A percentile compares a stretch with the other conserved stretches of the same genome.
These are phyloP conservation scores for Chloris gayana DNA, from an alignment of 176 grass and related monocot species.

Conservation along the genomic window DNA sequence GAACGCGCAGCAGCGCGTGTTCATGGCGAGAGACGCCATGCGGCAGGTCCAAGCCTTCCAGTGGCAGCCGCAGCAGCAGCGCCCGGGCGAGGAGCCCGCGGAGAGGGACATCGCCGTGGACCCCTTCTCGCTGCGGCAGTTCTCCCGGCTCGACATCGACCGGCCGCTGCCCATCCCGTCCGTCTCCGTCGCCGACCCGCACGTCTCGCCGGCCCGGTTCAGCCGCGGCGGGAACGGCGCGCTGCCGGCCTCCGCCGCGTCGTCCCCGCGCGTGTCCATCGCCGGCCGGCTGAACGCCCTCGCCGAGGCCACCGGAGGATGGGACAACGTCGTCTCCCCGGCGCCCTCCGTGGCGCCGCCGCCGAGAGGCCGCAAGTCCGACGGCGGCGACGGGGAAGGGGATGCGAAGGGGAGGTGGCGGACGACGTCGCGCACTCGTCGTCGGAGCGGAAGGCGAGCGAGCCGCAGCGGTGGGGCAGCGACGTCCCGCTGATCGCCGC, in stretches of 20 bases:
- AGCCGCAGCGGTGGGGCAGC: slow-evolving; percentile 48
- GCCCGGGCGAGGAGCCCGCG: slow-evolving; percentile 24
- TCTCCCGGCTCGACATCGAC: slow-evolving; percentile 60
- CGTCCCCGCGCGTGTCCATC: slow-evolving; percentile 10
- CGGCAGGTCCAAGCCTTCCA: slow-evolving; percentile 10
- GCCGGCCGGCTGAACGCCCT: not conserved
- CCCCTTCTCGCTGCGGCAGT: slow-evolving; percentile 50
- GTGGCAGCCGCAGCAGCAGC: slow-evolving; percentile 36
- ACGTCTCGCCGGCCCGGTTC: slow-evolving; percentile 9
- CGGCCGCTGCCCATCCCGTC: slow-evolving; percentile 59
- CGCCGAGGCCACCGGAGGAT: not conserved
- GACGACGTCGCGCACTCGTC: slow-evolving; percentile 10
- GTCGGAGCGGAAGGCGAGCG: slow-evolving; percentile 43
- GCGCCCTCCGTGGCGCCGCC: not conserved
- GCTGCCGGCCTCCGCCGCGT: not conserved
- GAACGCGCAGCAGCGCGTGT: not conserved
- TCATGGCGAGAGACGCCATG: slow-evolving; percentile 29
- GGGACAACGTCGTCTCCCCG: not conserved
- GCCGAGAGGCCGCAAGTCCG: slow-evolving; percentile 18
- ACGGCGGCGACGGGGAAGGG: not conserved
- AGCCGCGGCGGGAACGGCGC: slow-evolving; percentile 28
- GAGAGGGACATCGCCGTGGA: slow-evolving; percentile 50
- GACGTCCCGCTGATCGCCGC: slow-evolving; percentile 46
- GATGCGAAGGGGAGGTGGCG: not conserved
- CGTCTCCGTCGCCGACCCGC: slow-evolving; percentile 43